phyloP scores from a whole-genome alignment of 495 filamentous ascomycete genomes.

The Trichoderma gamsii region DNA sequence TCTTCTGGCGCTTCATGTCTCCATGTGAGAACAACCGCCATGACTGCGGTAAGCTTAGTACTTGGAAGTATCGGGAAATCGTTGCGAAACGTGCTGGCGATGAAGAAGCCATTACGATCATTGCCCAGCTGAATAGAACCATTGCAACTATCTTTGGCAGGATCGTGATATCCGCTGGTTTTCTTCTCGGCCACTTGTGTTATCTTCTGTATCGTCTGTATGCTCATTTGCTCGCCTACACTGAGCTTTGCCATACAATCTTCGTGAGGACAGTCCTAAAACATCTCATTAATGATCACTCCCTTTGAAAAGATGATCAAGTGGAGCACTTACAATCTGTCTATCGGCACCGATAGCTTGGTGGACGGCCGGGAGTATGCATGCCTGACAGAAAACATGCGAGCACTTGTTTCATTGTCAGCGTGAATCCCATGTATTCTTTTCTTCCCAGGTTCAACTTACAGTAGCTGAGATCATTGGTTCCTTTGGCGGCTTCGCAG shows the following conservation, averaged over 20 bases:
- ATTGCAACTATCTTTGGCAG: conserved; percentile 14
- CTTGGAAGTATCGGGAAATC: conserved; percentile 21
- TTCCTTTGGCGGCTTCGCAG: not conserved
- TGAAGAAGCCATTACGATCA: conserved; percentile 15
- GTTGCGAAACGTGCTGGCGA: conserved; percentile 17
- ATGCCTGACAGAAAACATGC: conserved; percentile 28
- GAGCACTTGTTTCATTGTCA: conserved; percentile 23
- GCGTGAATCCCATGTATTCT: conserved; percentile 2
- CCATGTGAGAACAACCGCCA: conserved; percentile 28
- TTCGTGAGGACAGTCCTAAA: not conserved
- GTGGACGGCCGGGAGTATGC: too few species aligned
- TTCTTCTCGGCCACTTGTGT: not conserved
- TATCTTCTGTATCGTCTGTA: not conserved
- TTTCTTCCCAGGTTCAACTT: not conserved
- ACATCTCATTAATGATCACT: not conserved
- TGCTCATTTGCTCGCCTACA: not conserved
- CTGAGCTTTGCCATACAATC: not conserved
- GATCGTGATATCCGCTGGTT: not conserved
- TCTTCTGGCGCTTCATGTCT: conserved; percentile 31
- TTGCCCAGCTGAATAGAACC: not conserved
- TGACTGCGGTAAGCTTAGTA: conserved; percentile 28
- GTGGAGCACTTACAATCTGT: too few species aligned
- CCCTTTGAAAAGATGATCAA: not conserved
- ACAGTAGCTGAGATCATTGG: not conserved
- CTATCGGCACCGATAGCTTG: too few species aligned